Evolutionary conservation across 768 basidiomycete genomes (phyloP).

Genomic region (Suillus fuscotomentosus): DNA sequence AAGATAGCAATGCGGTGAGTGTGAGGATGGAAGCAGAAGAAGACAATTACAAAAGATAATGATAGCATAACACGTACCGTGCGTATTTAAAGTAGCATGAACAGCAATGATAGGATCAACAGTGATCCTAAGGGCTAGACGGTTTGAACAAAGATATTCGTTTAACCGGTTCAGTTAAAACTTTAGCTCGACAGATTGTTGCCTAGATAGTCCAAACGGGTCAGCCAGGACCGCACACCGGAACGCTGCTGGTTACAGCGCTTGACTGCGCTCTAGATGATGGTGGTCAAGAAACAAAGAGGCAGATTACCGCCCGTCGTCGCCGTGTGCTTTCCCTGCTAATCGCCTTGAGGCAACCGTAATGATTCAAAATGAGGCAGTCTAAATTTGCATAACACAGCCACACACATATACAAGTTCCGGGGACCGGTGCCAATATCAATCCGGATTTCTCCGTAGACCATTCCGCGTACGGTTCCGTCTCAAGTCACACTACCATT

Average conservation of each 20-base stretch:
- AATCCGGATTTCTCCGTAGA: neutral
- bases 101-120: slow-evolving; percentile 4
- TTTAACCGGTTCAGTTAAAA: neutral
- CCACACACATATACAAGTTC: neutral
- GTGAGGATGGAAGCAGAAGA: slow-evolving; percentile 22
- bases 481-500: neutral
- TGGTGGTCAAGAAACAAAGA: slow-evolving; percentile 6
- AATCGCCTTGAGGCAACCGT: neutral
- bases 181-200: neutral
- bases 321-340: slow-evolving; percentile 1
- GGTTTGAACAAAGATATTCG: neutral
- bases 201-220: neutral
- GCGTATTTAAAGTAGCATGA: slow-evolving; percentile 17
- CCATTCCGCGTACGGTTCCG: neutral
- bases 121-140: neutral
- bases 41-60: slow-evolving; percentile 6
- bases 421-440: neutral
- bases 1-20: slow-evolving; percentile 22
- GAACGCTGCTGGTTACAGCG: neutral
- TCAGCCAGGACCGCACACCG: neutral
- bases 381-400: neutral
- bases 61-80: slow-evolving; percentile 21
- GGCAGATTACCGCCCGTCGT: neutral
- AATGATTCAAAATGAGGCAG: neutral
- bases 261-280: neutral